phyloP scores from a whole-genome alignment of 176 grass and related monocot genomes.

The Calamus simplicifolius region DNA sequence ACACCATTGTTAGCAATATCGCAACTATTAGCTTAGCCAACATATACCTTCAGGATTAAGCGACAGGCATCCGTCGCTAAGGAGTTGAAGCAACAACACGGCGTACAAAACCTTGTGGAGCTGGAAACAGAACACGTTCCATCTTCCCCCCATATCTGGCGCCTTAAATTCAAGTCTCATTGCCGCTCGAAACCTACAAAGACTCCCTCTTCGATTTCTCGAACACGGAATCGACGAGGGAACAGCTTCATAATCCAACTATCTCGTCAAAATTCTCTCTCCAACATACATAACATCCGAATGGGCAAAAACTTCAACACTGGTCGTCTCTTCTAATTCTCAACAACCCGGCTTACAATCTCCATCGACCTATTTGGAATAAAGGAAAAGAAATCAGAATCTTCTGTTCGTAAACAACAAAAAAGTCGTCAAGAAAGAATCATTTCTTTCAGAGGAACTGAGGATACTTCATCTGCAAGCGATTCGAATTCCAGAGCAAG shows the following conservation, averaged over 20 bases:
- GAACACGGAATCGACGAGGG: slow-evolving; percentile 11
- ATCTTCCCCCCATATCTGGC: slow-evolving; percentile 35
- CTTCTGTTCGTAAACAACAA: too few species aligned
- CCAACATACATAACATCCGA: too few species aligned
- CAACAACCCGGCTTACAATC: too few species aligned
- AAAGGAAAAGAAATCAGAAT: too few species aligned
- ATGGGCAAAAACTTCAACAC: too few species aligned
- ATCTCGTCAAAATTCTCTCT: too few species aligned
- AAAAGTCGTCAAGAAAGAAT: too few species aligned
- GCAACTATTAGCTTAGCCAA: neutral
- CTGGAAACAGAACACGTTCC: slow-evolving; percentile 31
- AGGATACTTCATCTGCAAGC: too few species aligned
- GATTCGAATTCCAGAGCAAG: too few species aligned
- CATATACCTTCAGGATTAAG: slow-evolving; percentile 73
- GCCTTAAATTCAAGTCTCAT: neutral
- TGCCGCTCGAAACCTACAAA: neutral
- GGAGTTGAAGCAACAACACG: slow-evolving; percentile 37
- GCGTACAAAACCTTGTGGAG: slow-evolving; percentile 25
- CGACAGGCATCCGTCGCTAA: slow-evolving; percentile 42
- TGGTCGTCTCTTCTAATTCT: too few species aligned
- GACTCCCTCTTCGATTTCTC: slow-evolving; percentile 2
- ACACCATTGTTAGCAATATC: slow-evolving; percentile 2
- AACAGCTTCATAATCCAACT: neutral
- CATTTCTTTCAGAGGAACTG: too few species aligned
- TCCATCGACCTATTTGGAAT: too few species aligned